Conservation (phyloP, 345 rosid species). For the Hibiscus tridactylites region DNA sequence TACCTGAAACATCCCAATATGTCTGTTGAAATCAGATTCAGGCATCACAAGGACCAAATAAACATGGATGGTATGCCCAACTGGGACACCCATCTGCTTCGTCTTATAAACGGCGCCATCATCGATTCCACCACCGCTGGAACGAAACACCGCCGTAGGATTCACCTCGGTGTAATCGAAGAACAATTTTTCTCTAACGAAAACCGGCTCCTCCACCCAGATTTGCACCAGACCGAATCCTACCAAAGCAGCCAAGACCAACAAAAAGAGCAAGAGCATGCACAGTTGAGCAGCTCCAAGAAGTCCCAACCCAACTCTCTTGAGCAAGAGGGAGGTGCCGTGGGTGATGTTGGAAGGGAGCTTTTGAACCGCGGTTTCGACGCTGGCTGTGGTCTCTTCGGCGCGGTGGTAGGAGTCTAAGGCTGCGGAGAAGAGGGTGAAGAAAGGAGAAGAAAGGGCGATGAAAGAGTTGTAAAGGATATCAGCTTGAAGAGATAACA, state of each 20-base stretch:
- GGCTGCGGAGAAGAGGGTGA: conserved; percentile 27
- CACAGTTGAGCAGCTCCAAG: conserved; percentile 49
- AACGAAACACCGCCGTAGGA: conserved; percentile 43
- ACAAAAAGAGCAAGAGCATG: conserved; percentile 31
- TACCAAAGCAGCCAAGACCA: conserved; percentile 37
- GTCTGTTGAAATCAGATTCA: conserved; percentile 62
- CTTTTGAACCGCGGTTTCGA: conserved; percentile 32
- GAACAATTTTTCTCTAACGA: conserved; percentile 41
- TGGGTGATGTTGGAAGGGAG: conserved; percentile 10
- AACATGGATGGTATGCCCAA: conserved; percentile 51
- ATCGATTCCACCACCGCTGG: conserved; percentile 11
- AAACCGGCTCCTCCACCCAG: conserved; percentile 64
- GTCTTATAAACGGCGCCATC: conserved; percentile 12
- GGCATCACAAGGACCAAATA: conserved; percentile 60
- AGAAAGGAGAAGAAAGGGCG: conserved; percentile 43
- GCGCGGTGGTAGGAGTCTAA: conserved; percentile 48
- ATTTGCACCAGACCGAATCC: conserved; percentile 50
- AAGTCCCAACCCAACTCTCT: conserved; percentile 42
- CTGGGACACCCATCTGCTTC: conserved; percentile 32
- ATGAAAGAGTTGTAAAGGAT: conserved; percentile 39
- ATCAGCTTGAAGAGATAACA: conserved; percentile 43
- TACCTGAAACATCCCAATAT: conserved; percentile 72
- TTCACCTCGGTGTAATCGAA: conserved; percentile 59
- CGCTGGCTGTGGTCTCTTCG: conserved; percentile 20
- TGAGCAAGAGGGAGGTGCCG: conserved; percentile 14